Evolutionary conservation across 2,329 filamentous ascomycete genomes (phyloP), one percentile per base, ranked within the genome.

Genomic region (Aureobasidium zeae): DNA sequence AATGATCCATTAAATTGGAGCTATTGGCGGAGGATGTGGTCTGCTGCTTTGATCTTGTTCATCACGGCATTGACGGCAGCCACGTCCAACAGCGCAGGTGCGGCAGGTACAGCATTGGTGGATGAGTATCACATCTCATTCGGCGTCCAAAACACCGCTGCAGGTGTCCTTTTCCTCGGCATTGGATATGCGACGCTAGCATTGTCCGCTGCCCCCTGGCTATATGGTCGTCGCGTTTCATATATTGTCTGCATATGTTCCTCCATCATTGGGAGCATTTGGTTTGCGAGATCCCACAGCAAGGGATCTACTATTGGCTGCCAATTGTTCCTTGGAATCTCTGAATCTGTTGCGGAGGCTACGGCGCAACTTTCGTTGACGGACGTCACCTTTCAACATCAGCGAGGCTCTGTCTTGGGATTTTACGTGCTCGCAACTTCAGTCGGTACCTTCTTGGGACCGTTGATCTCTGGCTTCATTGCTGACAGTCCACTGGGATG

Each of bases 301-400:
- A 63, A 60, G 1, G 54, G 59, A 12, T 70, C 74, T 45, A 67
- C 70, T 2, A 67, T 76, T 44, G 73, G 70, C 65, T 71, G 70
- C 34, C 73, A 76, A 53, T 62, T 76, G 2, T 76, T 76, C 44
- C 70, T 76, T 2, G 73, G 73, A 12, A 72, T 72, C 2, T 75
- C 73, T 4, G 72, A 76, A 55, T 66, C 71, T 7, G 71, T 71
- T 30, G 72, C 71, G 2, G 73, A 77, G 55, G 73, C 73, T 0
- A 66, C 71, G 21, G 73, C 72, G 5, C 73, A 77, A 52, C 57
- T 75, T n/a, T 74, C 71, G 2, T 60, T 77, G 20, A 70, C 73
- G 6, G 73, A 76, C 50, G 64, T 76, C 21, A 76, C 73, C 61
- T 76, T 72, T 48, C 70, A 75, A 57, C 73, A 77, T 51, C 71